Percentiles rank a stretch among this genome's conserved stretches.
Conservation (phyloP, 2,329 filamentous ascomycete species). For the Zasmidium angulare region DNA sequence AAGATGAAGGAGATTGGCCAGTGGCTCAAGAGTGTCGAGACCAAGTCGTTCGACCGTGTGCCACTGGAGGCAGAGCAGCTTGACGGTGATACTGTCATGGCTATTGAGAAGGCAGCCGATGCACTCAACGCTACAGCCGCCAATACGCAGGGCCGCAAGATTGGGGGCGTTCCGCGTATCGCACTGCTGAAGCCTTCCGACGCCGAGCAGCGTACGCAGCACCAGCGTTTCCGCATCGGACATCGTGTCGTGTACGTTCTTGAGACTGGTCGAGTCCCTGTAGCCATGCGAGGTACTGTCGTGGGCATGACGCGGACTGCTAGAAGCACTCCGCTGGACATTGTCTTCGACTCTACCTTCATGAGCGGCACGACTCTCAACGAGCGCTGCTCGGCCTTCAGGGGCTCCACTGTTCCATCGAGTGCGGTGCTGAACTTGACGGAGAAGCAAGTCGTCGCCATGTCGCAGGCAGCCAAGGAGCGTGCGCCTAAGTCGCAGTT, state of each 20-base stretch:
- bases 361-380: conserved; percentile 95
- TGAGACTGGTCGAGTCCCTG: conserved; percentile 90
- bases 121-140: conserved; percentile 48
- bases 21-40: conserved; percentile 90
- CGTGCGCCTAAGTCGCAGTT: conserved; percentile 27
- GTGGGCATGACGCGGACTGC: conserved; percentile 88
- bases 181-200: conserved; percentile 91
- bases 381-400: conserved; percentile 87
- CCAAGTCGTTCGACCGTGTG: conserved; percentile 91
- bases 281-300: conserved; percentile 89
- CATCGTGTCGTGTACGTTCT: conserved; percentile 92
- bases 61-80: conserved; percentile 95
- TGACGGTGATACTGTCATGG: conserved; percentile 82
- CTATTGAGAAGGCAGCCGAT: conserved; percentile 76
- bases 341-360: conserved; percentile 91
- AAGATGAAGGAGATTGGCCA: conserved; percentile 91
- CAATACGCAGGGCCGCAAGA: conserved; percentile 62
- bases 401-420: conserved; percentile 84
- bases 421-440: conserved; percentile 88
- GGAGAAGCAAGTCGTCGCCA: conserved; percentile 73
- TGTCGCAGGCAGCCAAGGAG: conserved; percentile 40
- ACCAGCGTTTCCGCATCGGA: conserved; percentile 79
- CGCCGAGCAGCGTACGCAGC: conserved; percentile 86
- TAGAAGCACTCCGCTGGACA: conserved; percentile 77
- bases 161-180: conserved; percentile 79